Evolutionary conservation across 73 alveolate genomes (phyloP).

Genomic region (Uronychia binucleata): DNA sequence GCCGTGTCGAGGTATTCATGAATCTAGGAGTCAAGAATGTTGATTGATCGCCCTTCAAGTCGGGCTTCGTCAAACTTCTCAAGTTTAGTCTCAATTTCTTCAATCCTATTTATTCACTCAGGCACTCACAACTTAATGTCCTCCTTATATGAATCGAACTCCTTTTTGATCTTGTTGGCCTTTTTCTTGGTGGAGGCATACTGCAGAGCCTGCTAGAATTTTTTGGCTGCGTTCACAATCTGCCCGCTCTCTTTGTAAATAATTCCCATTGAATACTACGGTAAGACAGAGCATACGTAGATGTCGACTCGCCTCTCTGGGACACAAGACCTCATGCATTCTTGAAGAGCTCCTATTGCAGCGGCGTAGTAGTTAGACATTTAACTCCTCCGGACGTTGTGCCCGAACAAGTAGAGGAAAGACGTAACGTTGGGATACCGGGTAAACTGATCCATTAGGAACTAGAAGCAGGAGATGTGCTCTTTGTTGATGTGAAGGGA

Average conservation of each 20-base stretch:
- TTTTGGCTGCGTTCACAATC: background rate
- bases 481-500: background rate
- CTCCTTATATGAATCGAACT: background rate
- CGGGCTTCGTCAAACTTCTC: background rate
- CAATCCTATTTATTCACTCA: background rate
- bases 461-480: slow-evolving; percentile 10
- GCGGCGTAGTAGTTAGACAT: slow-evolving; percentile 23
- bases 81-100: background rate
- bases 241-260: background rate
- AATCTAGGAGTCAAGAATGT: background rate
- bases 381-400: slow-evolving; percentile 5
- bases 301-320: slow-evolving; percentile 4
- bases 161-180: background rate
- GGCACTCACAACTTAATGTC: background rate
- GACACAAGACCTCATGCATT: slow-evolving; percentile 43
- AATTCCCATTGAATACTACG: background rate
- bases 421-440: slow-evolving; percentile 35
- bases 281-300: background rate
- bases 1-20: background rate
- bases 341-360: slow-evolving; percentile 62
- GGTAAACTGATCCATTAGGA: slow-evolving; percentile 40
- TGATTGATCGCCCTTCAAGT: background rate
- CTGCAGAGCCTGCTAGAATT: background rate
- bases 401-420: slow-evolving; percentile 42
- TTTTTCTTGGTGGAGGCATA: background rate